Base-by-base conservation (phyloP, 176 grass and related monocot species). In the Eragrostis nindensis region DNA sequence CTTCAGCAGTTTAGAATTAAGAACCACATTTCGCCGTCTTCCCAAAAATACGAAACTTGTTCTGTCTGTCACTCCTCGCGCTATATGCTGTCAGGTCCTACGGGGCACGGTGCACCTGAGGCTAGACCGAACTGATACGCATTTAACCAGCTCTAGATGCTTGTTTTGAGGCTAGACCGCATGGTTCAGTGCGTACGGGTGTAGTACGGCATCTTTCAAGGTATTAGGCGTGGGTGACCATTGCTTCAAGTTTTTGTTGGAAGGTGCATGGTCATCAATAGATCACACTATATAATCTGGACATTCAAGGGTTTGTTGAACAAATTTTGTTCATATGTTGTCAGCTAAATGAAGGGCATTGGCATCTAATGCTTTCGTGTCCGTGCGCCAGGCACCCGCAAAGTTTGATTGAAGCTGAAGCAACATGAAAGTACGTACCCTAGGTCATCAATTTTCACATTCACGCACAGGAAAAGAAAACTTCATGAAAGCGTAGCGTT, bases 321-420 rank as follows among this genome's bases (percentile, higher is more conserved):
- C 21, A 4, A 52, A 11, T 60, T 12, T 27, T 44, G 38, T 38
- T 56, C 60, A 36, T 18, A 19, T 43, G 64, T 29, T 26, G 11
- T 47, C 2, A 14, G 47, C 50, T 39, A 78, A 40, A 25, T 19
- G 8, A 4, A 62, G n/a, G 19, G 7, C 13, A 21, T 76, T 69
- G 26, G 5, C 22, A 80, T 27, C 14, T 25, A 68, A 70, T 30
- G 25, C 48, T 24, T 39, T 11, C 47, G 38, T 59, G 63, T 5
- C 16, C 3, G 4, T n/a, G n/a, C n/a, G n/a, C n/a, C 39, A 44
- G 24, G 13, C 59, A 40, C 30, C 32, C 5, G 44, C 26, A 22
- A 41, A n/a, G 50, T 68, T 76, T 24, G 60, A 76, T 44, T 44
- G 62, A 67, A 75, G 48, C 81, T 57, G 26, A 75, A 83, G 81